Conservation (phyloP, 2,329 filamentous ascomycete species). For the Colletotrichum cordylinicola region DNA sequence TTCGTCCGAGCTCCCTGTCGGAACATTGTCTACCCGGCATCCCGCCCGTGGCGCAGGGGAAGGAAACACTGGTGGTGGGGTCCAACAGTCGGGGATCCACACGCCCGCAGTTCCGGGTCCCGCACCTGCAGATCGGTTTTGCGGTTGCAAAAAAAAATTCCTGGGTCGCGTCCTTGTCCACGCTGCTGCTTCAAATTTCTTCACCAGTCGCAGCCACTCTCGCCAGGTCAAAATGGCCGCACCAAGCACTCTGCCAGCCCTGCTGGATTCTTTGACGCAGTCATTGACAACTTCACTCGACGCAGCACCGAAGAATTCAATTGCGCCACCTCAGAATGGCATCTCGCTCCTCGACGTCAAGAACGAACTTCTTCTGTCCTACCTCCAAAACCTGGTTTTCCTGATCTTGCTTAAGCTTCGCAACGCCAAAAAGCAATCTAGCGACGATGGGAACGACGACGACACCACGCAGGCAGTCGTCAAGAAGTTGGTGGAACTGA, state of each 20-base stretch:
- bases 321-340: conserved; percentile 80
- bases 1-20: background rate
- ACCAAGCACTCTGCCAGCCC: conserved; percentile 51
- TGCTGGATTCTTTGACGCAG: conserved; percentile 61
- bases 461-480: conserved; percentile 72
- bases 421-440: conserved; percentile 44
- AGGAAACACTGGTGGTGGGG: background rate
- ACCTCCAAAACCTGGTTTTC: conserved; percentile 93
- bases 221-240: conserved; percentile 47
- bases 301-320: conserved; percentile 66
- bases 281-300: conserved; percentile 70
- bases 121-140: conserved; percentile 17
- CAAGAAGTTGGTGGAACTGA: conserved; percentile 86
- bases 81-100: background rate
- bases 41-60: background rate
- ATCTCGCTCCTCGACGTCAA: conserved; percentile 96
- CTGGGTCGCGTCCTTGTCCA: background rate
- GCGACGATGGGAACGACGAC: conserved; percentile 33
- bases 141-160: conserved; percentile 4
- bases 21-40: background rate
- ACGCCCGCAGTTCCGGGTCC: background rate
- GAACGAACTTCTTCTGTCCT: conserved; percentile 95
- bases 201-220: background rate
- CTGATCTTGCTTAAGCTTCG: conserved; percentile 83
- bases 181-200: background rate